phyloP scores from a whole-genome alignment of 768 basidiomycete genomes.

The Naematelia aurantialba region DNA sequence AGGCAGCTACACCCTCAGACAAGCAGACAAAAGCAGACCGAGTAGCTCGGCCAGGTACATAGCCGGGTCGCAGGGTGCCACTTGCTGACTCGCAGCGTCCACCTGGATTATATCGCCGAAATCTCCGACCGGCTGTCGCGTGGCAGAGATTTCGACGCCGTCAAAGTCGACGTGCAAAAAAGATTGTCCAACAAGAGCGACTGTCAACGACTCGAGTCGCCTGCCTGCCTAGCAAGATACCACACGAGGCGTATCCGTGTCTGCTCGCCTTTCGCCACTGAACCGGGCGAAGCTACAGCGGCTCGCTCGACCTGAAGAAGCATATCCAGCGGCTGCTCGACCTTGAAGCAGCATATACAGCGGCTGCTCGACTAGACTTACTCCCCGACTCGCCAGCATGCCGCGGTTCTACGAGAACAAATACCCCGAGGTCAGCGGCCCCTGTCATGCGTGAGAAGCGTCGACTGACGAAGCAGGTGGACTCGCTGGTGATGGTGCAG shows the following conservation, averaged over 20 bases:
- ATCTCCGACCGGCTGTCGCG: background rate
- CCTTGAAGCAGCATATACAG: too few species aligned
- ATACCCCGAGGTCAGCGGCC: slow-evolving; percentile 59
- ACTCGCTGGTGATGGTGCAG: slow-evolving; percentile 99
- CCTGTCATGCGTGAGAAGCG: background rate
- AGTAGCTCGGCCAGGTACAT: background rate
- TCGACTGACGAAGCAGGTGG: slow-evolving; percentile 60
- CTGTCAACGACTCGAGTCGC: background rate
- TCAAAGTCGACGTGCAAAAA: too few species aligned
- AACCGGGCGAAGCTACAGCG: too few species aligned
- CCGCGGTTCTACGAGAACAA: slow-evolving; percentile 79
- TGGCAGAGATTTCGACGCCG: background rate
- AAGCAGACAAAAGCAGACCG: background rate
- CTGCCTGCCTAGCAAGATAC: background rate
- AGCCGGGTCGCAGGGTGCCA: background rate
- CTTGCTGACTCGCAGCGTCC: background rate
- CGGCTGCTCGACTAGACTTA: too few species aligned
- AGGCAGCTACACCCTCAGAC: background rate
- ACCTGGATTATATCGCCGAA: background rate
- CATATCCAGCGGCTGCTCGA: too few species aligned
- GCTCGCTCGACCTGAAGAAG: too few species aligned
- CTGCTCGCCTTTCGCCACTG: too few species aligned
- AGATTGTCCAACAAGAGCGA: too few species aligned
- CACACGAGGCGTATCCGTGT: background rate
- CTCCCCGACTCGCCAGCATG: slow-evolving; percentile 27